phyloP scores from a whole-genome alignment of 2,329 filamentous ascomycete genomes.

The Cercospora brassicicola region DNA sequence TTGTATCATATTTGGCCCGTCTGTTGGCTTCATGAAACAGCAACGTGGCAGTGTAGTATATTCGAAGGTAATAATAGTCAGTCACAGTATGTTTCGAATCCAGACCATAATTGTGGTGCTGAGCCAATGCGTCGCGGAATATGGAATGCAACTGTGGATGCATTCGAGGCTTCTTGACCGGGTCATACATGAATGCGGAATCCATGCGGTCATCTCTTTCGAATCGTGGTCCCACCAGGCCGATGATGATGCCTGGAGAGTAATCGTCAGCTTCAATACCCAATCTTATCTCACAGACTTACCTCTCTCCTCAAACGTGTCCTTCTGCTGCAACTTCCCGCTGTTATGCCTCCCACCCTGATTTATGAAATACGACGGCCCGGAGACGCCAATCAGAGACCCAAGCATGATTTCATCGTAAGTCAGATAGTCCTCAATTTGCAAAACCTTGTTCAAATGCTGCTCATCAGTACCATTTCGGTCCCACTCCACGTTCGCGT shows the following conservation, averaged over 20 bases:
- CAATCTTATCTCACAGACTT: background rate
- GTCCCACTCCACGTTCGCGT: constrained; percentile 32
- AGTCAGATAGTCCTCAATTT: constrained; percentile 34
- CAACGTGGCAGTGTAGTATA: constrained; percentile 30
- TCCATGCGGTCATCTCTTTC: constrained; percentile 38
- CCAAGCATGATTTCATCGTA: constrained; percentile 42
- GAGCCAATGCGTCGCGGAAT: background rate
- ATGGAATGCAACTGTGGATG: constrained; percentile 23
- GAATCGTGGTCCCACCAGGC: constrained; percentile 38
- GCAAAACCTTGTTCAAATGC: constrained; percentile 22
- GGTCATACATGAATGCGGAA: constrained; percentile 28
- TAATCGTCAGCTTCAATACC: background rate
- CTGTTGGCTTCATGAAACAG: constrained; percentile 35
- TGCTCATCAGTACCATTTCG: constrained; percentile 30
- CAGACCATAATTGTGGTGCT: background rate
- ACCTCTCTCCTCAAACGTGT: constrained; percentile 30
- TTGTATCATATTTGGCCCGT: constrained; percentile 24
- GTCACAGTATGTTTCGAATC: background rate
- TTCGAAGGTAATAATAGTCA: background rate
- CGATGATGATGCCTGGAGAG: constrained; percentile 32
- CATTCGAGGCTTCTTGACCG: constrained; percentile 17
- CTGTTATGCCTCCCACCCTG: constrained; percentile 33
- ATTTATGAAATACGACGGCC: constrained; percentile 37
- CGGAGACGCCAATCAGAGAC: constrained; percentile 36
- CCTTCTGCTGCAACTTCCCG: constrained; percentile 8